Evolutionary conservation across 2,329 filamentous ascomycete genomes (phyloP), one percentile per base, ranked within the genome.

Genomic region (Neobulgaria alba): DNA sequence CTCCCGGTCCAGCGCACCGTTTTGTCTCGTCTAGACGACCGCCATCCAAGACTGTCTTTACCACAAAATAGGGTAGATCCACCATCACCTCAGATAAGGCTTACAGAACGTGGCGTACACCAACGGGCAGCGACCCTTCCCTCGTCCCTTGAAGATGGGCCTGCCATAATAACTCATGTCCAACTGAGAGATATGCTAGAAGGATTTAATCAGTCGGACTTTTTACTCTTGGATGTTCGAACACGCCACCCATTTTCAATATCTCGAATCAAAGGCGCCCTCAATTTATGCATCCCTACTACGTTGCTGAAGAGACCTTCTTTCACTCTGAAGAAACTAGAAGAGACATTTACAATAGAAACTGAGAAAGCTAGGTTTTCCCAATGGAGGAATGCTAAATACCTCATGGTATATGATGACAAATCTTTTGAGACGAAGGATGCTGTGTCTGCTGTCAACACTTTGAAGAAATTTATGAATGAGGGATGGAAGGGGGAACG

Each of bases 241-340:
- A 88, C 93, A 0, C 85, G 82, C 19, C 87, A 88, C 15, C 86
- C 90, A 50, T 95, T 83, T 57, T 74, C 79, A 1, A 71, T 76
- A 33, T 80, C 84, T 16, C 78, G 85, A 20, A 84, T 96, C 40
- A 67, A 71, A 36, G 81, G 82, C n/a, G 86, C 90, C 0, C 65
- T 98, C 21, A 96, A 93, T 58, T 68, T 98, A 4, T 96, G 92
- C 58, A 94, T 96, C 46, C 92, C 92, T 0, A 96, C 92, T 0
- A 96, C 90, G 0, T 67, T 98, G 10, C 66, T 98, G 14, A 96
- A 96, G 63, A 74, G 92, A 36, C 81, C 86, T 1, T 93, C 88
- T 0, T 96, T 93, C 63, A 90, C 90, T 52, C 75, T 94, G 10
- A 73, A 88, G 47, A 95, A 93, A 58, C 68, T 98, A 21, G 78